Conservation (phyloP, 441 rosid genomes). For the Jatropha multifida region DNA sequence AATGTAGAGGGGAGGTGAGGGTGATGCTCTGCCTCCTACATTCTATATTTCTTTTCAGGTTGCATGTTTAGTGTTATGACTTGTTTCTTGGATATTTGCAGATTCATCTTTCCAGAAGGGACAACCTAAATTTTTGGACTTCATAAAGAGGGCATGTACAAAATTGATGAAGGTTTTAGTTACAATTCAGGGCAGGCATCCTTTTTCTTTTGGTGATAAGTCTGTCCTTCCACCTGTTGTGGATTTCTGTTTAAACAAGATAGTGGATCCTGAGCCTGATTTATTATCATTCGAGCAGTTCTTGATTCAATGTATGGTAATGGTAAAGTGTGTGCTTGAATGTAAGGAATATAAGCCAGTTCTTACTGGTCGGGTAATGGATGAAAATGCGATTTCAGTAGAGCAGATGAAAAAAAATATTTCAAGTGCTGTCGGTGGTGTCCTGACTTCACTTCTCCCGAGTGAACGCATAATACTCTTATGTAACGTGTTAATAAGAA, state of each 20-base stretch:
- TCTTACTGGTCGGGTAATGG: conserved; percentile 90
- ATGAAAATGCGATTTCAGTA: conserved; percentile 65
- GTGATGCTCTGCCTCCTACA: neutral
- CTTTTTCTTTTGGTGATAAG: conserved; percentile 93
- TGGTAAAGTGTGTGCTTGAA: conserved; percentile 85
- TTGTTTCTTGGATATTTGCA: conserved; percentile 34
- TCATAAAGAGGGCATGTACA: conserved; percentile 80
- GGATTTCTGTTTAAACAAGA: conserved; percentile 93
- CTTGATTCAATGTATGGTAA: conserved; percentile 95
- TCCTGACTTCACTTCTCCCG: conserved; percentile 81
- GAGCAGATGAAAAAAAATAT: conserved; percentile 91
- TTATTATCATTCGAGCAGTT: conserved; percentile 69
- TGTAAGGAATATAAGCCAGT: conserved; percentile 95
- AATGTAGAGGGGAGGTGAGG: neutral
- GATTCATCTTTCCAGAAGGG: conserved; percentile 78
- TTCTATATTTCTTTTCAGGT: neutral
- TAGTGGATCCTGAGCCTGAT: conserved; percentile 68
- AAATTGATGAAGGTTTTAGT: conserved; percentile 93
- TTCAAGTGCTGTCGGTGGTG: conserved; percentile 65
- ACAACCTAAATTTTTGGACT: conserved; percentile 71
- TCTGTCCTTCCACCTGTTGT: conserved; percentile 78
- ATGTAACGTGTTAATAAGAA: conserved; percentile 88
- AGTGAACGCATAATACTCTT: conserved; percentile 71
- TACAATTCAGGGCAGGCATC: conserved; percentile 88
- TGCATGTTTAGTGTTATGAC: conserved; percentile 4